Percentiles rank a stretch among this genome's conserved stretches.
Evolutionary conservation across 108 stramenopile species (phyloP).

Genomic region (Cylindrotheca closterium): DNA sequence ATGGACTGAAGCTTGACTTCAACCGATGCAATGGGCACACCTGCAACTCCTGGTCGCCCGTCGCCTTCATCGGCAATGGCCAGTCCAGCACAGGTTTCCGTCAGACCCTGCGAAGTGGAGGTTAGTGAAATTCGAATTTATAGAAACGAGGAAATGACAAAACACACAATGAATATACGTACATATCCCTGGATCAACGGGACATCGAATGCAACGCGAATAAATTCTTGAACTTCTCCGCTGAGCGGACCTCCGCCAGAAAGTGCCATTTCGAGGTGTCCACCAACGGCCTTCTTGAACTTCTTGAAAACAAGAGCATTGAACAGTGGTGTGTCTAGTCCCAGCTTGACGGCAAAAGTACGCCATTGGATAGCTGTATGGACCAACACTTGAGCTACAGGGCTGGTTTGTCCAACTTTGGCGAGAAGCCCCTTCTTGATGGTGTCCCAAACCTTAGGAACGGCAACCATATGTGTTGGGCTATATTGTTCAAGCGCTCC

Average conservation of each 20-base stretch:
- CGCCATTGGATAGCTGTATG: constrained; percentile 67
- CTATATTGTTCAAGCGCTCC: constrained; percentile 82
- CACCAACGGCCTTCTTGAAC: constrained; percentile 79
- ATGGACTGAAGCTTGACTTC: constrained; percentile 9
- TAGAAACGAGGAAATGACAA: too few species aligned
- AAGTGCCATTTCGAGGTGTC: constrained; percentile 65
- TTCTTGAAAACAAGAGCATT: constrained; percentile 90
- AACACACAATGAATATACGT: too few species aligned
- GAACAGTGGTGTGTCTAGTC: constrained; percentile 86
- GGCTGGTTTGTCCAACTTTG: constrained; percentile 66
- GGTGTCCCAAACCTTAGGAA: constrained; percentile 94
- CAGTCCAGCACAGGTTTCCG: constrained; percentile 19
- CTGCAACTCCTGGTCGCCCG: constrained; percentile 4
- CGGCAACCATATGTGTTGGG: constrained; percentile 85
- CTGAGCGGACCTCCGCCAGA: constrained; percentile 88
- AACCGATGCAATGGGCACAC: constrained; percentile 11
- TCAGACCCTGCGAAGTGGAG: too few species aligned
- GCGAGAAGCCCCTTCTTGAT: constrained; percentile 89
- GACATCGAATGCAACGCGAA: constrained; percentile 73
- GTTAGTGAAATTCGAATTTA: too few species aligned
- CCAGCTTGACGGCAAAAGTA: constrained; percentile 60
- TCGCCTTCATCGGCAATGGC: constrained; percentile 1
- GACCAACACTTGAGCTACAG: constrained; percentile 69
- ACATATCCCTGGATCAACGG: constrained; percentile 82
- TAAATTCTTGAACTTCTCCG: constrained; percentile 81